Base-by-base conservation (phyloP, 768 basidiomycete species). In the Naganishia vishniacii region DNA sequence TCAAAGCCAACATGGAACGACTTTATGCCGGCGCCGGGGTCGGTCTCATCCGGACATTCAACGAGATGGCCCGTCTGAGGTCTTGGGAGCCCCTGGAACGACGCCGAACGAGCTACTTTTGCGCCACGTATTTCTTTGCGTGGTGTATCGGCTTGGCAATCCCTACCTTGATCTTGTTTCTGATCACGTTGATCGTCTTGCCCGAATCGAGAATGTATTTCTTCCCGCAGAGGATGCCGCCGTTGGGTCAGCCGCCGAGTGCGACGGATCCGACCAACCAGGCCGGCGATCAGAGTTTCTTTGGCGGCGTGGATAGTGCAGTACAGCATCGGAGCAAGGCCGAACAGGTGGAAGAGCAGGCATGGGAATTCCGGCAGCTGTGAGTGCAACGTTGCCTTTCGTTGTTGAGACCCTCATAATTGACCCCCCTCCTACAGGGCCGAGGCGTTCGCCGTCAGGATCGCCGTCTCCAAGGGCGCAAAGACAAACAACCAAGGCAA, bases 261-360 rank as follows among this genome's bases (percentile, higher is more conserved):
- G 78, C 78, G 12, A 78, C 78, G 12, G 78, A 79, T 60, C 79
- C 79, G 15, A 74, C 69, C 29, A 79, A 80, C 65, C 65, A 72
- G 46, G 69, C 66, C 37, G 79, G 78, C 15, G 78, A 79, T 70
- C 76, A 79, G 59, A 76, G 74, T 47, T 48, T 77, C 20, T 62
- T 80, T 15, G 76, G 73, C 0, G 74, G 69, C 8, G 72, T 75
- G 25, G 74, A 74, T 26, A 72, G 74, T 15, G 70, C 72, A n/a
- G 67, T 76, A 23, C 72, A 70, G 40, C 78, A 78, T 62, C 65
- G 77, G 25, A 73, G 71, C 31, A 78, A 77, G 65, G 71, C 75
- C 0, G 79, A 79, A 61, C 79, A 80, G 64, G 70, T 75, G 42
- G 78, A 80, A 48, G 72, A 80, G 66, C 78, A 79, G 67, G 75